Base-by-base conservation (phyloP, 768 basidiomycete species). In the Pisolithus sp. region DNA sequence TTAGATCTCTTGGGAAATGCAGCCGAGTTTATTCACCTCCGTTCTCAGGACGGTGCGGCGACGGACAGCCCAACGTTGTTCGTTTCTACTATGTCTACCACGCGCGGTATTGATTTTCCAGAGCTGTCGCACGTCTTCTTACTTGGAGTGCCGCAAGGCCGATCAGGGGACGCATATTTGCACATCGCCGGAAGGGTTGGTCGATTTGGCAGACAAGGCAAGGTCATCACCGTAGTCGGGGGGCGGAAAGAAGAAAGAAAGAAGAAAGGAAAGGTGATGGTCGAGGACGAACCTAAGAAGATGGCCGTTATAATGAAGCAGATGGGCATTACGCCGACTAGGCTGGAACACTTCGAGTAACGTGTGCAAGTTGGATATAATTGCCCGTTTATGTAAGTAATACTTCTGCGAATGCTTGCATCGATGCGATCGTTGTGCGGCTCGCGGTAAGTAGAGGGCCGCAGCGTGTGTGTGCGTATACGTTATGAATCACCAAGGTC, bases 181-280 rank as follows among this genome's bases (percentile, higher is more conserved):
- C 88, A 90, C 59, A 68, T 83, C 39, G 81, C 84, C 5, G 88
- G 89, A 13, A 80, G 88, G 12, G 85, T 83, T n/a, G 86, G 87
- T 20, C 76, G 87, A 53, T 85, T 86, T 62, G 82, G 83, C 42
- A 66, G 77, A 40, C 68, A 65, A 20, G 87, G 87, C 15, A 84
- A 79, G 66, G 85, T 88, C 48, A 71, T 90, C 52, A 80, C 74
- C 24, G 71, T 89, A 37, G 64, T 89, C 34, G 76, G 78, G 44
- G 70, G 59, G 53, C 52, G 53, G 21, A 54, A 67, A 49, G 70
- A 61, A 37, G 68, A 61, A 50, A 64, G 62, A 44, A 52, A 24
- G 45, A 61, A 52, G n/a, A 64, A 66, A 26, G 66, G 61, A 36
- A 62, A 54, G 44, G 63, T 59, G 46, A 55, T 57, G 23, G 56